A percentile compares a stretch with the other conserved stretches of the same genome.
phyloP scores from a whole-genome alignment of 225 moss, liverwort and hornwort genomes.

The Rhytidiadelphus loreus region DNA sequence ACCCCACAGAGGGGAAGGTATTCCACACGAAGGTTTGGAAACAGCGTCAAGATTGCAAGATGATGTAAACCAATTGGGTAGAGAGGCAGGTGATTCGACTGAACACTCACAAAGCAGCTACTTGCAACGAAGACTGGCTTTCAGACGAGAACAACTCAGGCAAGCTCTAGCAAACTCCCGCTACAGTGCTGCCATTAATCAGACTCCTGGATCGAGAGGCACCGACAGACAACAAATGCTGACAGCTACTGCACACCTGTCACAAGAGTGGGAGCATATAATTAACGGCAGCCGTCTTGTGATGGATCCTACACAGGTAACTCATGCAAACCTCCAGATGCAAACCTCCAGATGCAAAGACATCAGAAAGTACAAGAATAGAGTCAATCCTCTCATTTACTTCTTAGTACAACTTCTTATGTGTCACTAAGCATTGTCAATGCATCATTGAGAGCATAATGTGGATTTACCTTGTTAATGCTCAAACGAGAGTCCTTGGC shows the following conservation, averaged over 20 bases:
- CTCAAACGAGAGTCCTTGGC: not conserved
- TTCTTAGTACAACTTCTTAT: not conserved
- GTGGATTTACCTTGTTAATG: not conserved
- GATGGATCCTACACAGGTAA: conserved; percentile 58
- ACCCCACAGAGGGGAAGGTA: not conserved
- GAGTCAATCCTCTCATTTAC: not conserved
- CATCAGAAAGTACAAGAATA: not conserved
- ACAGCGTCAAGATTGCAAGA: conserved; percentile 10
- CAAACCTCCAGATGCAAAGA: not conserved
- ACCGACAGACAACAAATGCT: conserved; percentile 59
- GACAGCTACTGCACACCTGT: conserved; percentile 48
- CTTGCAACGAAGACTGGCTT: conserved; percentile 28
- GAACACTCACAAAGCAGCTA: conserved; percentile 25
- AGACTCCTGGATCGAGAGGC: conserved; percentile 23
- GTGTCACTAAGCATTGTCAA: not conserved
- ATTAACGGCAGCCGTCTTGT: conserved; percentile 51
- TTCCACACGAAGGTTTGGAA: not conserved
- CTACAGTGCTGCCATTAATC: conserved; percentile 19
- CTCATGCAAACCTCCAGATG: not conserved
- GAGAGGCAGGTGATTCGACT: conserved; percentile 15
- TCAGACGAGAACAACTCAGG: conserved; percentile 62
- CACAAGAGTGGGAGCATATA: conserved; percentile 83
- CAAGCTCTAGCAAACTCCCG: conserved; percentile 56
- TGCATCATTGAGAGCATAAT: not conserved
- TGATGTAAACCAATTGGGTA: conserved; percentile 8